Evolutionary conservation across 2,329 filamentous ascomycete genomes (phyloP), one percentile per base, ranked within the genome.

Genomic region (Stachybotrys elegans): DNA sequence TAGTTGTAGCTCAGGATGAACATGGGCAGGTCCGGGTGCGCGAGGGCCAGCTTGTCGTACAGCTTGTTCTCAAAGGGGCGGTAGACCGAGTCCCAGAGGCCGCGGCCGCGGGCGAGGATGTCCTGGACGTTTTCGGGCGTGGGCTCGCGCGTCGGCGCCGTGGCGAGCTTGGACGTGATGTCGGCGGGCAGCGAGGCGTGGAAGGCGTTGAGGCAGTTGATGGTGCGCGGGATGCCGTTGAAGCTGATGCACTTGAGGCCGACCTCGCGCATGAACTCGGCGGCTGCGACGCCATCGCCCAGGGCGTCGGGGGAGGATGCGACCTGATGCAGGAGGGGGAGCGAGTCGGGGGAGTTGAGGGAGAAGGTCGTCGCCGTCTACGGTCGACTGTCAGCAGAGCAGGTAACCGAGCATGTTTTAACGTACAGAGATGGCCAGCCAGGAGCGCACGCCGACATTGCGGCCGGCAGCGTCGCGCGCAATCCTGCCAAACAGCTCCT

Each of bases 281-380:
- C 85, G 25, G 77, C 71, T 21, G 72, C 67, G 3, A 76, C 67
- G 6, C 51, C 44, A 13, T 42, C 49, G 47, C 45, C 36, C 44
- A 42, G 45, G 49, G 48, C 38, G 48, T 55, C 43, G 25, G 25
- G 31, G 6, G 54, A 42, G 4, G 65, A 55, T 11, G 76, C 75
- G 23, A 78, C 63, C 44, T 73, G 57, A 65, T 81, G 83, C 12
- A 91, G 75, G 19, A 76, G 66, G 4, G 78, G 67, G 51, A 92
- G 78, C 4, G 86, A 85, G 45, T 86, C 84, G 20, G 88, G 88
- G 2, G 87, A 90, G 70, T 94, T 93, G 71, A 93, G 81, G 1
- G 88, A 93, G 69, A 92, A 87, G 2, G 87, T 89, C 16, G 88
- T 83, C 23, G 88, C 88, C 1, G 88, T 85, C 83, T 88, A 13